phyloP scores from a whole-genome alignment of 768 basidiomycete genomes.

The Lyophyllum shimeji region DNA sequence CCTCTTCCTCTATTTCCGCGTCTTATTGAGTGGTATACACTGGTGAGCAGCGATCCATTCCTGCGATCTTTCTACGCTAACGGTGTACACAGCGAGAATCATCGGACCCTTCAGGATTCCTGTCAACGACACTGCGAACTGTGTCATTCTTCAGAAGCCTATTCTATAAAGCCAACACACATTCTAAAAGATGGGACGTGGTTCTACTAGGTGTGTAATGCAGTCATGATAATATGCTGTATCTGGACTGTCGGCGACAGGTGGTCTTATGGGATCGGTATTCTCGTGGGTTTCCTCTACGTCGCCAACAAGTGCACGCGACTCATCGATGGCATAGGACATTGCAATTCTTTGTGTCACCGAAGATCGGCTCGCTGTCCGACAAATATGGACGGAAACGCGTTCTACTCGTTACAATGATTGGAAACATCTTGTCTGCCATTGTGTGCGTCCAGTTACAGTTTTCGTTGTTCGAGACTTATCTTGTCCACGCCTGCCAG shows the following conservation, averaged over 20 bases:
- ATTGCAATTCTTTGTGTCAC: constrained; percentile 82
- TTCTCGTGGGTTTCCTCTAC: constrained; percentile 68
- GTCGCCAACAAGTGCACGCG: constrained; percentile 17
- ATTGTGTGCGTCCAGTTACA: constrained; percentile 54
- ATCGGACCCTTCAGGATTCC: constrained; percentile 65
- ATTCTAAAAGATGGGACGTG: constrained; percentile 87
- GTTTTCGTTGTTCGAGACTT: background rate
- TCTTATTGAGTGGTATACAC: constrained; percentile 90
- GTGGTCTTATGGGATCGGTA: constrained; percentile 89
- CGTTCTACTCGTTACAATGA: constrained; percentile 83
- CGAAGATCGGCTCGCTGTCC: constrained; percentile 78
- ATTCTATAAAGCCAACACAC: constrained; percentile 56
- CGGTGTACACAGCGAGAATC: constrained; percentile 58
- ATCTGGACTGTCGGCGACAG: constrained; percentile 29
- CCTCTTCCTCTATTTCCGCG: constrained; percentile 97
- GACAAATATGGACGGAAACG: constrained; percentile 89
- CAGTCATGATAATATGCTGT: background rate
- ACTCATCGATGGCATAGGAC: constrained; percentile 50
- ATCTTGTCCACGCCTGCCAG: constrained; percentile 35
- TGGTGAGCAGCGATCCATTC: constrained; percentile 41
- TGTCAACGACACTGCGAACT: constrained; percentile 66
- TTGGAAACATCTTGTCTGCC: constrained; percentile 92
- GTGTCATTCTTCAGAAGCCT: constrained; percentile 67
- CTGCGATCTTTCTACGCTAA: constrained; percentile 3
- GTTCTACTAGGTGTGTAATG: constrained; percentile 77